These are phyloP conservation scores for Thielaviopsis euricoi DNA, from an alignment of 2,329 filamentous ascomycete species.

Conservation along the genomic window DNA sequence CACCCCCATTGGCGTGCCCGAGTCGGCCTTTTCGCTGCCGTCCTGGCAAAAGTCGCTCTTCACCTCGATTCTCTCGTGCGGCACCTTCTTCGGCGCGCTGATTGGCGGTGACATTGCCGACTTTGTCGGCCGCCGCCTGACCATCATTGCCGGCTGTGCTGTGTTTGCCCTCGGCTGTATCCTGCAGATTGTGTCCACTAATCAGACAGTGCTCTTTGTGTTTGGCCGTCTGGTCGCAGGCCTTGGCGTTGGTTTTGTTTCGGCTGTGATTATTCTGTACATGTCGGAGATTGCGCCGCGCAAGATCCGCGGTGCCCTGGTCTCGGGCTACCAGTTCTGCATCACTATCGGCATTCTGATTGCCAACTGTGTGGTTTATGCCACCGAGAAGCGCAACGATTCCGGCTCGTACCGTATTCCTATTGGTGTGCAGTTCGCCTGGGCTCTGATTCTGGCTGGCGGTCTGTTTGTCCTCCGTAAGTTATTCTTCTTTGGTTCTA, in stretches of 20 bases:
- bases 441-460: slow-evolving; percentile 56
- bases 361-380: slow-evolving; percentile 60
- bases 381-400: slow-evolving; percentile 42
- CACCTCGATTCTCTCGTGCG: slow-evolving; percentile 59
- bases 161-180: slow-evolving; percentile 55
- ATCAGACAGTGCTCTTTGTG: slow-evolving; percentile 40
- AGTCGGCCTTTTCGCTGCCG: slow-evolving; percentile 13
- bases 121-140: slow-evolving; percentile 54
- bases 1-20: slow-evolving; percentile 20
- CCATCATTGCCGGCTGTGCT: slow-evolving; percentile 52
- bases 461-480: slow-evolving; percentile 55
- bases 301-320: slow-evolving; percentile 61
- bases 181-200: slow-evolving; percentile 43
- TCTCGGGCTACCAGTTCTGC: slow-evolving; percentile 73
- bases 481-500: not conserved
- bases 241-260: slow-evolving; percentile 66
- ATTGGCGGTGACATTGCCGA: slow-evolving; percentile 66
- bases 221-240: slow-evolving; percentile 61
- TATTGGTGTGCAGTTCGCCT: slow-evolving; percentile 64
- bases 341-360: slow-evolving; percentile 66
- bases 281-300: slow-evolving; percentile 68
- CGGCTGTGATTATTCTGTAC: slow-evolving; percentile 67
- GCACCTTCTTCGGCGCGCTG: slow-evolving; percentile 65
- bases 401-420: slow-evolving; percentile 63
- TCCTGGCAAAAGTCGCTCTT: slow-evolving; percentile 36